Evolutionary conservation across 2,329 filamentous ascomycete genomes (phyloP).

Genomic region (Colletotrichum sp.): DNA sequence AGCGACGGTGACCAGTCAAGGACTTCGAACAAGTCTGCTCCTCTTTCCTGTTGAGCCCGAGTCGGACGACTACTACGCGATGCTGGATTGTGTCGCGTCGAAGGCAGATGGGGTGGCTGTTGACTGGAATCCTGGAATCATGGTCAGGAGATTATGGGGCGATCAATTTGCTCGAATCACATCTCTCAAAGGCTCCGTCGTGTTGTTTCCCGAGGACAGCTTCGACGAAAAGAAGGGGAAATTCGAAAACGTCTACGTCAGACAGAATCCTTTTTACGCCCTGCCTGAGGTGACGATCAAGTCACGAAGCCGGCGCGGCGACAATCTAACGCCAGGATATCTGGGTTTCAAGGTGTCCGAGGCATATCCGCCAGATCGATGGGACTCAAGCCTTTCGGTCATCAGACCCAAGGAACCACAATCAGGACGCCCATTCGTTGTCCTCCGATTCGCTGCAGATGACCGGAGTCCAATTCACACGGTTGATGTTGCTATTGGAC

Average conservation of each 20-base stretch:
- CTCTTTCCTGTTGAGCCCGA: not conserved
- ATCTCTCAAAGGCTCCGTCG: not conserved
- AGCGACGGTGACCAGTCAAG: not conserved
- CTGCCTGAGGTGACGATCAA: not conserved
- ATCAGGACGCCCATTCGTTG: not conserved
- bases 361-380: not conserved
- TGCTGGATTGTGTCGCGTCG: not conserved
- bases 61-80: not conserved
- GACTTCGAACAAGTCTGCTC: not conserved
- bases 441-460: not conserved
- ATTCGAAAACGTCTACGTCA: not conserved
- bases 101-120: not conserved
- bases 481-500: not conserved
- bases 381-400: not conserved
- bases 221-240: not conserved
- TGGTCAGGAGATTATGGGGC: not conserved
- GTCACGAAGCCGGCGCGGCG: not conserved
- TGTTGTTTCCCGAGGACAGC: not conserved
- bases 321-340: not conserved
- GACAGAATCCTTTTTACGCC: not conserved
- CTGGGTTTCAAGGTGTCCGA: not conserved
- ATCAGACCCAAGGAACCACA: constrained; percentile 1
- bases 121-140: not conserved
- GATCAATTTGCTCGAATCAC: not conserved
- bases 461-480: not conserved